Base-by-base conservation (phyloP, 768 basidiomycete genomes). In the Trametes villosa region DNA sequence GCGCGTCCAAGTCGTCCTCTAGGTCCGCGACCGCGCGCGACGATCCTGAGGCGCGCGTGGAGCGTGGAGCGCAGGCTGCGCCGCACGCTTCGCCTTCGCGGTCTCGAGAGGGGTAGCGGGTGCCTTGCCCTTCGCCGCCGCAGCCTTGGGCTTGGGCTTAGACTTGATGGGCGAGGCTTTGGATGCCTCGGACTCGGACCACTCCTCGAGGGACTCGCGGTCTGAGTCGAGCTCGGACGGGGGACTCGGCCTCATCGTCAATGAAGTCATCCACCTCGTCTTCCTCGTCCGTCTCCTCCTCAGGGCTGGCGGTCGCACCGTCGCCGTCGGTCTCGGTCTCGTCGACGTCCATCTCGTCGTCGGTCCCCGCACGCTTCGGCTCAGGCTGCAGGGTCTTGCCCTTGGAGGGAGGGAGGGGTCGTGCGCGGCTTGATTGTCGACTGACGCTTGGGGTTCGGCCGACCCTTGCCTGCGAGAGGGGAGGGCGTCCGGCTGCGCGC, bases 1-100 rank as follows among this genome's bases (percentile, higher is more conserved):
- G 70, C 24, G 74, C 67, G 50, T 76, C 68, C 67, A 84, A 75
- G n/a, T 77, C 75, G 20, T 73, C 72, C 40, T 77, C 76, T 27
- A 85, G 76, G 27, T 54, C 57, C 8, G 52, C 57, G 12, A 63
- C 42, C 20, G 53, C 48, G 12, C 57, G 36, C 18, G 56, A 54
- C 9, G 57, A 58, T 22, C n/a, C 20, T 3, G 57, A 20, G 7
- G 29, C 27, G 8, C 62, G 53, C 26, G 62, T 59, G 6, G 62
- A 54, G 9, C 54, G 46, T n/a, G 53, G 48, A 15, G 36, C 51
- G 17, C 51, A 42, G 1, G 45, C 48, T 52, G 48, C 4, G 53
- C 53, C 4, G 45, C 47, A 34, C 50, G 59, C 41, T 64, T 70
- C 44, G 68, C 67, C 66, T 78, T 80, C 56, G 80, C 79, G 12